These are phyloP conservation scores for Elsinoe ampelina DNA, from an alignment of 2,329 filamentous ascomycete genomes.

Conservation along the genomic window DNA sequence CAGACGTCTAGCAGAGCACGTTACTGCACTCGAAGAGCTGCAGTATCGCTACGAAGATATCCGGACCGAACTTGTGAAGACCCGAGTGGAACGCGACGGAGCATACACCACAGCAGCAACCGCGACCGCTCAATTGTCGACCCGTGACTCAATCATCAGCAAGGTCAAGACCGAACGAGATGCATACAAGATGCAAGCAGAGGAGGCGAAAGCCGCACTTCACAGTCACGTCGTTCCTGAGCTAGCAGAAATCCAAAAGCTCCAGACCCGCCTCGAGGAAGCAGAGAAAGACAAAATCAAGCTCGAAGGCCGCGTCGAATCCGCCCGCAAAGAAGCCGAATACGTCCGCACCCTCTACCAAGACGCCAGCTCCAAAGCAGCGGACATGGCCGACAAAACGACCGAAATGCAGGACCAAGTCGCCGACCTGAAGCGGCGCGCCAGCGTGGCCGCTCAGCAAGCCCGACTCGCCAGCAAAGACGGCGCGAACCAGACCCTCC, in stretches of 20 bases:
- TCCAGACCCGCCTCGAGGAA: conserved; percentile 19
- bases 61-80: conserved; percentile 21
- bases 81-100: conserved; percentile 21
- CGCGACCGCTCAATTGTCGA: conserved; percentile 20
- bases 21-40: conserved; percentile 24
- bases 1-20: conserved; percentile 22
- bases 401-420: conserved; percentile 35
- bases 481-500: conserved; percentile 18
- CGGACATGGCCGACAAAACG: conserved; percentile 40
- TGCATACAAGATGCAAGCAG: conserved; percentile 23
- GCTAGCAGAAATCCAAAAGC: conserved; percentile 24
- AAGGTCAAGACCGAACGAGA: conserved; percentile 22
- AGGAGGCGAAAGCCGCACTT: conserved; percentile 22
- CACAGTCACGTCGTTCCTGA: conserved; percentile 25
- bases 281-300: conserved; percentile 16
- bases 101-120: conserved; percentile 20
- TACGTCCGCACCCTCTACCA: conserved; percentile 54
- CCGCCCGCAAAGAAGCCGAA: conserved; percentile 41
- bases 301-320: conserved; percentile 25
- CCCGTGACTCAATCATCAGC: conserved; percentile 15
- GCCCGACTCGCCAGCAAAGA: conserved; percentile 21
- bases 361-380: conserved; percentile 42
- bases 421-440: conserved; percentile 20
- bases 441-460: conserved; percentile 23
- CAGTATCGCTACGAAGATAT: conserved; percentile 28